A percentile compares a stretch with the other conserved stretches of the same genome.
These are phyloP conservation scores for Arachis stenosperma DNA, from an alignment of 306 rosid genomes.

Conservation along the genomic window DNA sequence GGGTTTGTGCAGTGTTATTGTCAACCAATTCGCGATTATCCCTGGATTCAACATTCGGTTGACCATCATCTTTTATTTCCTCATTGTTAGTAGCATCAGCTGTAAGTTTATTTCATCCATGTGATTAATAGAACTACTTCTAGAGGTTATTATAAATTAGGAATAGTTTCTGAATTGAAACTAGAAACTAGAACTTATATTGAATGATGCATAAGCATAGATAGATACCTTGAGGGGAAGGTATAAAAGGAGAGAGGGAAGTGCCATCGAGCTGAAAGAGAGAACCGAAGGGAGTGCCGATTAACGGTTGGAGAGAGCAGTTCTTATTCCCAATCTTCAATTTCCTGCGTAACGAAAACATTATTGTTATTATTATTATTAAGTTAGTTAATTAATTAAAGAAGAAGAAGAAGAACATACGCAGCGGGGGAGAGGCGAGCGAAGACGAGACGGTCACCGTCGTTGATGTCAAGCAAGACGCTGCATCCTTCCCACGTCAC, in stretches of 20 bases:
- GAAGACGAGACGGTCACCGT: constrained; percentile 88
- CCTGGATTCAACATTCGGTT: constrained; percentile 50
- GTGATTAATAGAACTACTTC: no score
- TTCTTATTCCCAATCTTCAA: constrained; percentile 89
- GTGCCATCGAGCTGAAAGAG: constrained; percentile 79
- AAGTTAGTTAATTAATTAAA: not conserved
- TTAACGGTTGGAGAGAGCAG: constrained; percentile 69
- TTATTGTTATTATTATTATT: no score
- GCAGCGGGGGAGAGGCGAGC: constrained; percentile 83
- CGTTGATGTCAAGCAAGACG: constrained; percentile 90
- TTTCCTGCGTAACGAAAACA: constrained; percentile 49
- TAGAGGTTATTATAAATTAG: no score
- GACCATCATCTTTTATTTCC: constrained; percentile 31
- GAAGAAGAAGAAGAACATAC: constrained; percentile 44
- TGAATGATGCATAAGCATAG: no score
- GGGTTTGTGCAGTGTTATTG: constrained; percentile 83
- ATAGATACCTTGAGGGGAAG: constrained; percentile 51
- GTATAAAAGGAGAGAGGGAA: constrained; percentile 48
- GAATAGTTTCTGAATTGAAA: no score
- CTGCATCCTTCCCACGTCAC: constrained; percentile 89
- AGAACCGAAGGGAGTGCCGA: constrained; percentile 81
- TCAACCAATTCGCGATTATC: constrained; percentile 78
- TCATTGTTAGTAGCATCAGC: not conserved
- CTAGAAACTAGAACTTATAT: no score
- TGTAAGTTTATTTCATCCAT: no score